Evolutionary conservation across 768 basidiomycete species (phyloP), one percentile per base, ranked within the genome.

Genomic region (Crepidotus variabilis): DNA sequence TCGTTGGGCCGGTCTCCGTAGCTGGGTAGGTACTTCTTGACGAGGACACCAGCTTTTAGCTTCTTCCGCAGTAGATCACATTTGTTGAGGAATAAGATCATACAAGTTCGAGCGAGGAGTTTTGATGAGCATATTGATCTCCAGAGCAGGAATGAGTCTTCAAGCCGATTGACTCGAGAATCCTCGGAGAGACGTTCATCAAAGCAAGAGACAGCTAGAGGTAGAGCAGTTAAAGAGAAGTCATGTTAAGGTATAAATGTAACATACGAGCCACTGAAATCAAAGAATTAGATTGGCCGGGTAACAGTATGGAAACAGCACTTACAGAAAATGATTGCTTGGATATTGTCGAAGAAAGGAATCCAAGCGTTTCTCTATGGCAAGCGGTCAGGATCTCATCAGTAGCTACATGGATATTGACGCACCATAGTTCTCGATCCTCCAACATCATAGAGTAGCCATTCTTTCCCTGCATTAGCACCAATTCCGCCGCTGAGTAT

Each of bases 1-100:
- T 88, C 85, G 60, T 91, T 91, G 8, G 79, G 72, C 43, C 85
- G 69, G 36, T 84, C 77, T 0, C 84, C 87, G 59, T 81, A 90
- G 11, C 83, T 82, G 1, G 84, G 78, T 21, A 90, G 72, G 64
- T 78, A 84, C 10, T 75, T 74, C 20, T 72, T 78, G 14, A 89
- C 78, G 63, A 68, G 64, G 13, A 79, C 71, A 0, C 84, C 84
- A 1, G 65, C 63, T 24, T 69, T 68, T 24, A 87, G 71, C 54
- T 78, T 78, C 61, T 75, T 66, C 57, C 80, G 72, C 1, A 90
- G 70, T 2, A 90, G 66, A 57, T 91, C 89, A 57, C 81, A 80
- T 58, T 91, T 91, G 67, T 91, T 91, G 55, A 90, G 70, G 69
- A 91, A 91, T 21, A 89, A 75, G 47, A 90, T 81, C 55, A 90